Evolutionary conservation across 331 rosid genomes (phyloP).

Genomic region (Quercus tomentella): DNA sequence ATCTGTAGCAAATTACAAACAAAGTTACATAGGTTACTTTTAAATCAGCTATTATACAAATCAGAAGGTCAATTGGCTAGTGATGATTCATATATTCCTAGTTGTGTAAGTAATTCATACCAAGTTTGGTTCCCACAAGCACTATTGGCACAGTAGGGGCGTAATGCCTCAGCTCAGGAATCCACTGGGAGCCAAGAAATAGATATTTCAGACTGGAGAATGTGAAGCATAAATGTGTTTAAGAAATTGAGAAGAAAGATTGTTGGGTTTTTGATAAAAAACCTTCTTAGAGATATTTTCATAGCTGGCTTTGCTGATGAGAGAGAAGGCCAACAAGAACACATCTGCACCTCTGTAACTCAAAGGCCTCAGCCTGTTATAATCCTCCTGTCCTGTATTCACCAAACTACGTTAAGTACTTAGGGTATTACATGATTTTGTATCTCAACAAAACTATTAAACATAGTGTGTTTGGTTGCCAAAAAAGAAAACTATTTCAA

Average conservation of each 20-base stretch:
- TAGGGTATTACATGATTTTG: background rate
- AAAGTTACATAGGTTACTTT: background rate
- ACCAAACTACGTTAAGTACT: background rate
- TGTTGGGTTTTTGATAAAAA: background rate
- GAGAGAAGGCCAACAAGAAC: conserved; percentile 6
- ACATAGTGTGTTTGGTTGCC: too few species aligned
- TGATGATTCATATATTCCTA: background rate
- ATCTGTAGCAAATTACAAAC: background rate
- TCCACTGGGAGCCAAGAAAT: conserved; percentile 1
- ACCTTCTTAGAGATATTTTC: conserved; percentile 2
- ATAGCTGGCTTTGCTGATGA: conserved; percentile 8
- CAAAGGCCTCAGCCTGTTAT: conserved; percentile 4
- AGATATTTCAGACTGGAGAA: background rate
- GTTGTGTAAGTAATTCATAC: background rate
- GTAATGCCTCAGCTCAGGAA: conserved; percentile 5
- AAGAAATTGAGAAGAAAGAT: background rate
- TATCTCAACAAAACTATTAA: background rate
- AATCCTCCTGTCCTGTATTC: background rate
- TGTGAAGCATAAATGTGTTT: background rate
- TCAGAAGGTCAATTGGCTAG: too few species aligned
- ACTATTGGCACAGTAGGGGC: conserved; percentile 1
- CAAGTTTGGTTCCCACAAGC: conserved; percentile 5
- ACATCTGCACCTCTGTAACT: conserved; percentile 4
- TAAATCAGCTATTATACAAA: background rate
- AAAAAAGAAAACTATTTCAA: too few species aligned